Conservation (phyloP, 306 rosid species). For the Elaeagnus macrophylla region DNA sequence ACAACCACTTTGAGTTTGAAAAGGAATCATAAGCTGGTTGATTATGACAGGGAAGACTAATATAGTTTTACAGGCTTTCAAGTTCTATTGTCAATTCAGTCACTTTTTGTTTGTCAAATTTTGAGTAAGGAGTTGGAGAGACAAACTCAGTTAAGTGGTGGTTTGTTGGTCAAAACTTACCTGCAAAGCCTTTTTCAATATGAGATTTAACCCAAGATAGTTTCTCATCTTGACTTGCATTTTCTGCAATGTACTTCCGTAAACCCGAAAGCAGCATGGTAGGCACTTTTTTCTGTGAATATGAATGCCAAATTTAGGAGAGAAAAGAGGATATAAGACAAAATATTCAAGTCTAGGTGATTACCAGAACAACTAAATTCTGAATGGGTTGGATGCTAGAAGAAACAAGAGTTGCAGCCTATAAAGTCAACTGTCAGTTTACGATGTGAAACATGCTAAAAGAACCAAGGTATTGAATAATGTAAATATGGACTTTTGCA, state of each 20-base stretch:
- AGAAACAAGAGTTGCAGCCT: constrained; percentile 56
- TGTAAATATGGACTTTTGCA: not conserved
- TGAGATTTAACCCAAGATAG: constrained; percentile 41
- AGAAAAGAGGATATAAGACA: constrained; percentile 1
- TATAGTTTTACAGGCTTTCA: not conserved
- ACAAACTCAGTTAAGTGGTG: not conserved
- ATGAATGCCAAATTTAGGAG: not conserved
- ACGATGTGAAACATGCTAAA: constrained; percentile 1
- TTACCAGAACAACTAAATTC: constrained; percentile 42
- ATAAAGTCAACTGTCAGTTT: constrained; percentile 8
- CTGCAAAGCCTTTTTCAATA: constrained; percentile 55
- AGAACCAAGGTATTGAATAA: not conserved
- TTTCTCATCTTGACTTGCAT: constrained; percentile 41
- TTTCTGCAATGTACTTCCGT: constrained; percentile 67
- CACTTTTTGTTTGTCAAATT: not conserved
- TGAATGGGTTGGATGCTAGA: constrained; percentile 82
- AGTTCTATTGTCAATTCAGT: not conserved
- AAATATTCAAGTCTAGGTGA: constrained; percentile 2
- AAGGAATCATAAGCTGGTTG: not conserved
- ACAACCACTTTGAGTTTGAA: not conserved
- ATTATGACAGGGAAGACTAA: not conserved
- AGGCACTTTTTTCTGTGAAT: not conserved
- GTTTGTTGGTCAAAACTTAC: constrained; percentile 31
- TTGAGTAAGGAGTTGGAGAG: not conserved
- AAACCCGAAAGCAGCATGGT: constrained; percentile 19